Evolutionary conservation across 2,329 filamentous ascomycete genomes (phyloP).

Genomic region (Bipolaris sorokiniana): DNA sequence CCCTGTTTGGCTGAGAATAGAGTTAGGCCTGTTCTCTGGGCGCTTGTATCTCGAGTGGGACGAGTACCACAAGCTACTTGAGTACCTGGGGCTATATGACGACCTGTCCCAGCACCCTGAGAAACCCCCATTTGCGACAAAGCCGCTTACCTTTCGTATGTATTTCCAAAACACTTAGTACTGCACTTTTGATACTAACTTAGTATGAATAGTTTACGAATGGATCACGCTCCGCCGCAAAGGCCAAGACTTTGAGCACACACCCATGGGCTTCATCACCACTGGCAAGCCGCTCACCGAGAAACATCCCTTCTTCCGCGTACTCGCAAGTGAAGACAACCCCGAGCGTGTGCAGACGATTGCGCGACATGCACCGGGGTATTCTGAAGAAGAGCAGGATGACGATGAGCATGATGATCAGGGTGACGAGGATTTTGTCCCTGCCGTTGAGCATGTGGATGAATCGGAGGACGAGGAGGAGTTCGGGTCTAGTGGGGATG

Average conservation of each 20-base stretch:
- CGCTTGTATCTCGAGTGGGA: slow-evolving; percentile 64
- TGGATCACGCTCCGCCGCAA: slow-evolving; percentile 63
- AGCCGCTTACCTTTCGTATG: slow-evolving; percentile 39
- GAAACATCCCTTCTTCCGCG: slow-evolving; percentile 61
- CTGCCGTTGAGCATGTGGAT: slow-evolving; percentile 19
- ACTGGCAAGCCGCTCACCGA: slow-evolving; percentile 58
- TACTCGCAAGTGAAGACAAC: slow-evolving; percentile 6
- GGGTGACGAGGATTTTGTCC: slow-evolving; percentile 23
- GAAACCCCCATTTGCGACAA: slow-evolving; percentile 27
- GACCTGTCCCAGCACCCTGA: slow-evolving; percentile 8
- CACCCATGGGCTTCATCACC: slow-evolving; percentile 64
- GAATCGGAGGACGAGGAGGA: slow-evolving; percentile 22
- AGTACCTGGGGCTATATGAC: slow-evolving; percentile 32
- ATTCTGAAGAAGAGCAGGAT: slow-evolving; percentile 7
- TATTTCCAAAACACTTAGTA: slow-evolving; percentile 38
- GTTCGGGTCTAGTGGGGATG: slow-evolving; percentile 10
- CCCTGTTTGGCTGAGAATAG: slow-evolving; percentile 62
- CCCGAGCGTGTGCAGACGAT: slow-evolving; percentile 17
- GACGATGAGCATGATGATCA: slow-evolving; percentile 17
- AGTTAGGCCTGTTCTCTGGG: slow-evolving; percentile 67
- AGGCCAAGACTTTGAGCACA: slow-evolving; percentile 64
- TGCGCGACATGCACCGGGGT: slow-evolving; percentile 15
- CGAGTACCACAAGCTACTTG: slow-evolving; percentile 48
- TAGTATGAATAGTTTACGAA: slow-evolving; percentile 52
- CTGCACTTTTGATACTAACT: slow-evolving; percentile 28